Conservation (phyloP, 1,139 yeast genomes). For the Lodderomyces theae region DNA sequence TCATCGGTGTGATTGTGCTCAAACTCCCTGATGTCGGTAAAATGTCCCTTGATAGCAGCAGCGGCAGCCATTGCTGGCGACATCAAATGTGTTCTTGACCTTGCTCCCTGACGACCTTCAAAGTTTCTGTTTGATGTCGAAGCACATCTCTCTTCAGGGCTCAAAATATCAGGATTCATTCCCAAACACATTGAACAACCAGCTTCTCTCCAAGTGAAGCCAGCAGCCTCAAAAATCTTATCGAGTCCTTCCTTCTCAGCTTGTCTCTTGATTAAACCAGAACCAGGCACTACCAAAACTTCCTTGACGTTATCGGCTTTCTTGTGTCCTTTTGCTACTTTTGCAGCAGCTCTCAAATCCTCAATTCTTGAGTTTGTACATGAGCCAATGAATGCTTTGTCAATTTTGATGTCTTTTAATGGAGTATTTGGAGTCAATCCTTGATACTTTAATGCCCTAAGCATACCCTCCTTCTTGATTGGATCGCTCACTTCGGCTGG, state of each 20-base stretch:
- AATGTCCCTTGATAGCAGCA: slow-evolving; percentile 89
- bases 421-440: slow-evolving; percentile 86
- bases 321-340: slow-evolving; percentile 85
- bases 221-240: slow-evolving; percentile 86
- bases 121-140: slow-evolving; percentile 98
- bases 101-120: slow-evolving; percentile 98
- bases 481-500: slow-evolving; percentile 63
- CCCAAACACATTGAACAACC: slow-evolving; percentile 99
- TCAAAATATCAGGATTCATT: slow-evolving; percentile 96
- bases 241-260: slow-evolving; percentile 96
- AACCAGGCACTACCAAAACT: slow-evolving; percentile 94
- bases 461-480: slow-evolving; percentile 77
- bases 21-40: slow-evolving; percentile 85
- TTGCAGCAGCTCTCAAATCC: slow-evolving; percentile 94
- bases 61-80: slow-evolving; percentile 99
- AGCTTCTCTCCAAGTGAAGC: slow-evolving; percentile 98
- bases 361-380: slow-evolving; percentile 98
- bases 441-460: slow-evolving; percentile 88
- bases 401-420: slow-evolving; percentile 66
- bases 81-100: slow-evolving; percentile 95
- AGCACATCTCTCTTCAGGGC: slow-evolving; percentile 96
- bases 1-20: slow-evolving; percentile 61
- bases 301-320: slow-evolving; percentile 78
- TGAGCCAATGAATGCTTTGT: slow-evolving; percentile 95
- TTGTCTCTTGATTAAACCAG: slow-evolving; percentile 88